A percentile compares a stretch with the other conserved stretches of the same genome.
Conservation (phyloP, 2,329 filamentous ascomycete species). For the Juglanconis juglandina region DNA sequence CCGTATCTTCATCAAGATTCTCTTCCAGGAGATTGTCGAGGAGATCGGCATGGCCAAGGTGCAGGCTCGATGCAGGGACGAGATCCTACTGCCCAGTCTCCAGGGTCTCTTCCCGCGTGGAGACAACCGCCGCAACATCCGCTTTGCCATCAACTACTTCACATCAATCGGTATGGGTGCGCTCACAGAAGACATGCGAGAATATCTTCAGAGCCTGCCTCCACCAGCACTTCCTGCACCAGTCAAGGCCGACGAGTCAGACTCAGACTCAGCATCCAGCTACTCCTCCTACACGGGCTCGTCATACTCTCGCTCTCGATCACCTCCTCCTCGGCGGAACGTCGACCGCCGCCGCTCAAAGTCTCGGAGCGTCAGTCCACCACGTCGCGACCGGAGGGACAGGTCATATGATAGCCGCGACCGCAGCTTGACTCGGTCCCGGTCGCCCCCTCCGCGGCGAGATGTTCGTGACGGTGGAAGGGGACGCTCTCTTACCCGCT, state of each 20-base stretch:
- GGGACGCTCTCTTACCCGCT: slow-evolving; percentile 16
- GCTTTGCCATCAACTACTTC: slow-evolving; percentile 99
- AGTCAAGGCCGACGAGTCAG: slow-evolving; percentile 55
- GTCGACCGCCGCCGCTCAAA: slow-evolving; percentile 35
- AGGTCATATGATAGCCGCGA: slow-evolving; percentile 20
- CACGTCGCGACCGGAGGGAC: slow-evolving; percentile 16
- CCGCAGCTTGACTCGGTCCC: slow-evolving; percentile 33
- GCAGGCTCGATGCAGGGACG: slow-evolving; percentile 72
- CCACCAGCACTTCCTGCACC: slow-evolving; percentile 75
- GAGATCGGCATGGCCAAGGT: slow-evolving; percentile 80
- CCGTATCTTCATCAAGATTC: slow-evolving; percentile 96
- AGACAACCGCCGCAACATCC: slow-evolving; percentile 83
- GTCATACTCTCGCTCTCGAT: slow-evolving; percentile 53
- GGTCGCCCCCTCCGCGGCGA: slow-evolving; percentile 18
- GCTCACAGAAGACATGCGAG: slow-evolving; percentile 92
- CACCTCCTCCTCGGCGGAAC: slow-evolving; percentile 36
- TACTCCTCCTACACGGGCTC: slow-evolving; percentile 72
- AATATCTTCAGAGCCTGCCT: slow-evolving; percentile 82
- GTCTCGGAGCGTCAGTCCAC: slow-evolving; percentile 29
- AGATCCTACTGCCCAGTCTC: slow-evolving; percentile 72
- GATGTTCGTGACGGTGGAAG: slow-evolving; percentile 5
- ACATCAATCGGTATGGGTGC: slow-evolving; percentile 95
- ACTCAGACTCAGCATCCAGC: slow-evolving; percentile 71
- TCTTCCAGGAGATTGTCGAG: slow-evolving; percentile 89
- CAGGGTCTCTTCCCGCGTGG: slow-evolving; percentile 78